Evolutionary conservation across 2,329 filamentous ascomycete genomes (phyloP), one percentile per base, ranked within the genome.

Genomic region (Penicillium polonicum): DNA sequence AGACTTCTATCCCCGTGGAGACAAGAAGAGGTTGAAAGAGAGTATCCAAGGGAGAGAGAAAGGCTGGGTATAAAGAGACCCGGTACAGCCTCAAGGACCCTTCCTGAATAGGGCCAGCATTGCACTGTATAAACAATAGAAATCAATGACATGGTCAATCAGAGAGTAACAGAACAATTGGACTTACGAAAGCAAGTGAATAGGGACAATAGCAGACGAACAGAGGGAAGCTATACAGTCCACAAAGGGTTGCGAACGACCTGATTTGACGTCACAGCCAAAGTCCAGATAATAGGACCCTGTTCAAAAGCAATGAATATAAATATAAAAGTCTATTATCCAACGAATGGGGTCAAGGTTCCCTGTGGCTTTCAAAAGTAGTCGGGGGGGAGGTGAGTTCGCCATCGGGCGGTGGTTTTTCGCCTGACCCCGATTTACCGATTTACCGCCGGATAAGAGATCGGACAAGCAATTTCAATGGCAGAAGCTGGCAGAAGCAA

Each of bases 391-490:
- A 58, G 49, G 52, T 44, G 41, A 48, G 35, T 54, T 57, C 46
- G 55, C 53, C 53, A 59, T 63, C 60, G 60, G 64, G 60, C 60
- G 61, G 61, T 44, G 50, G 58, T 62, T 64, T 66, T 66, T 59
- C 56, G 56, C 56, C 51, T 51, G 57, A 55, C 23, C 52, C 58
- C 59, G 64, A 63, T 57, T 65, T 61, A 61, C 60, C 59, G 64
- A 63, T 58, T 65, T 63, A 62, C 64, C 64, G 63, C 63, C 63
- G 63, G 61, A 62, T 62, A 57, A 59, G 53, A 56, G 55, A 61
- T 63, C 60, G 59, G 60, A 61, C 29, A n/a, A 21, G 38, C 38
- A 17, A 42, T 17, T 44, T 19, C 31, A 35, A 23, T 35, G 43
- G 43, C 43, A 31, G 43, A 29, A 45, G 50, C 3, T 35, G 33